Evolutionary conservation across 306 rosid genomes (phyloP).

Genomic region (Ceratonia siliqua): DNA sequence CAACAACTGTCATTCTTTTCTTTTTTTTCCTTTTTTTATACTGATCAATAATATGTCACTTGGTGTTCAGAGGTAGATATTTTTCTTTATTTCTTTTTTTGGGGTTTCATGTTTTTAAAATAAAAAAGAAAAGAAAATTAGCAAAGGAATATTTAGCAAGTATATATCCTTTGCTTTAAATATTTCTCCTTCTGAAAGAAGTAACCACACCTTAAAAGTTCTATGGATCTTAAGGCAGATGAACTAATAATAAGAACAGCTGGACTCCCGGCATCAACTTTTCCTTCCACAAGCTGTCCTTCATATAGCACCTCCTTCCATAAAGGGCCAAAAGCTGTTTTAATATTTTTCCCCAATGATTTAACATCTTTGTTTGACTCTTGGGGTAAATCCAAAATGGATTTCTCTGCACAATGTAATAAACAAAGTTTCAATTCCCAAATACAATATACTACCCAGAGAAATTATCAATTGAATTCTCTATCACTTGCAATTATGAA

Average conservation of each 20-base stretch:
- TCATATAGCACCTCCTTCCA: slow-evolving; percentile 75
- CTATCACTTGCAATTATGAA: neutral
- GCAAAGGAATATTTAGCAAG: neutral
- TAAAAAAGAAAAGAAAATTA: neutral
- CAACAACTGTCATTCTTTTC: neutral
- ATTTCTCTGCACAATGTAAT: slow-evolving; percentile 35
- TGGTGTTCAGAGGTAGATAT: neutral
- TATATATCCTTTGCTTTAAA: neutral
- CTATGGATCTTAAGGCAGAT: slow-evolving; percentile 77
- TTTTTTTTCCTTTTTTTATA: neutral
- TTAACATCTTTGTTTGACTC: slow-evolving; percentile 43
- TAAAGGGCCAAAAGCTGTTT: slow-evolving; percentile 64
- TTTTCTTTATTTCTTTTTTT: too few relatives aligned
- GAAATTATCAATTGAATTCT: neutral
- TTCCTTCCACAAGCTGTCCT: slow-evolving; percentile 45
- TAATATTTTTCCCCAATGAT: slow-evolving; percentile 47
- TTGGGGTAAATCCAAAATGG: slow-evolving; percentile 52
- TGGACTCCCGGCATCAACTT: slow-evolving; percentile 66
- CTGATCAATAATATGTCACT: neutral
- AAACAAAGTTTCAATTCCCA: neutral
- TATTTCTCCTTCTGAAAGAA: neutral
- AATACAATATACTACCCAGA: neutral
- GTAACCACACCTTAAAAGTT: slow-evolving; percentile 62
- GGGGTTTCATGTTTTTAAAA: too few relatives aligned
- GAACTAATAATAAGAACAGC: slow-evolving; percentile 60